phyloP scores from a whole-genome alignment of 2,329 filamentous ascomycete genomes.

The Nigrospora oryzae region DNA sequence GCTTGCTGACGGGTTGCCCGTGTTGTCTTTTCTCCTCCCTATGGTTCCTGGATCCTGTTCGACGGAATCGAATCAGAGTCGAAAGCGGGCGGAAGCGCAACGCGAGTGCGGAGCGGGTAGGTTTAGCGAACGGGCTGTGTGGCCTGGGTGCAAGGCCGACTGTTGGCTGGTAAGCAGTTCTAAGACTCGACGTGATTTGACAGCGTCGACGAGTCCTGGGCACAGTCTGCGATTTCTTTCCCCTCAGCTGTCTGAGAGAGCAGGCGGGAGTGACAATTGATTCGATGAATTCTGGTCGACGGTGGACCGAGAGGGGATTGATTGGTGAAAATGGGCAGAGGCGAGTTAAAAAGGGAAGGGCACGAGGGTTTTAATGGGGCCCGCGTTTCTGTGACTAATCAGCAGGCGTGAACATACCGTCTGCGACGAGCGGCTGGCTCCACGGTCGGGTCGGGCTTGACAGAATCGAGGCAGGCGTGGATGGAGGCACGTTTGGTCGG shows the following conservation, averaged over 20 bases:
- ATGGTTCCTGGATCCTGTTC: conserved; percentile 3
- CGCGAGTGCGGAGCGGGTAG: conserved; percentile 5
- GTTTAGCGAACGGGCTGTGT: conserved; percentile 1
- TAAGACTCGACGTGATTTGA: conserved; percentile 4
- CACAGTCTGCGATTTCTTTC: not conserved
- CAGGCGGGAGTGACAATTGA: conserved; percentile 16
- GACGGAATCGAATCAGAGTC: conserved; percentile 6
- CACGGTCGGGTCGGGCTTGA: no score
- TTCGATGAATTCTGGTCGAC: conserved; percentile 23
- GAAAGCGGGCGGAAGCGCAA: conserved; percentile 1
- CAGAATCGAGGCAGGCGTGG: no score
- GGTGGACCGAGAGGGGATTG: conserved; percentile 24
- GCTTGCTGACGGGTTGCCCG: no score
- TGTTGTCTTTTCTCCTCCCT: not conserved
- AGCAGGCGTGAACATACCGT: conserved; percentile 8
- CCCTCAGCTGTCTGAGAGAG: not conserved
- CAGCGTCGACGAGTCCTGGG: not conserved
- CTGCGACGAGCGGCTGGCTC: no score
- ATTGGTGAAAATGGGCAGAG: conserved; percentile 25
- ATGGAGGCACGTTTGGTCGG: no score
- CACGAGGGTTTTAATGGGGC: conserved; percentile 22
- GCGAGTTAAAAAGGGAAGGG: conserved; percentile 21
- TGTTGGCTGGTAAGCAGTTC: not conserved
- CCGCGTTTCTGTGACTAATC: conserved; percentile 21
- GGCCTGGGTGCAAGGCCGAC: not conserved